Conservation (phyloP, 805 yeast genomes). For the Myxozyma mucilagina region DNA sequence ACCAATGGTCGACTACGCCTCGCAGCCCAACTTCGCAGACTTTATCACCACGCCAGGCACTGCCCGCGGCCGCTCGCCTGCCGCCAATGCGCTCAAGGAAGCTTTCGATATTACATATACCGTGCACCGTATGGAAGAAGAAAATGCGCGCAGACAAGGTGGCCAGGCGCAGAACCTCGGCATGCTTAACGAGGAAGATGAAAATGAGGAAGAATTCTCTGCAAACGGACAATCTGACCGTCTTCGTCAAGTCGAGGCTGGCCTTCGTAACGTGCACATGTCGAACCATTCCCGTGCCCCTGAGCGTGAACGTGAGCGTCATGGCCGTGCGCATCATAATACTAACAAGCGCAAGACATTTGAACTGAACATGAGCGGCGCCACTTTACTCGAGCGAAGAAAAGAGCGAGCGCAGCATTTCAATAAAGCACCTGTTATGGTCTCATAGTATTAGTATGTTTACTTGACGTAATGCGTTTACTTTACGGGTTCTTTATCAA, state of each 20-base stretch:
- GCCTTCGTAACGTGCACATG: conserved; percentile 29
- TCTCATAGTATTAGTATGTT: not conserved
- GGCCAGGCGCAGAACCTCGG: conserved; percentile 34
- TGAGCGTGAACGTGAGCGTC: not conserved
- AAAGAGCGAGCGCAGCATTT: conserved; percentile 31
- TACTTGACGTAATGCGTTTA: not conserved
- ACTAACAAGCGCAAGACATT: conserved; percentile 39
- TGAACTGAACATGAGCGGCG: conserved; percentile 63
- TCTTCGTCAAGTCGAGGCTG: conserved; percentile 30
- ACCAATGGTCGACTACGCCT: conserved; percentile 4
- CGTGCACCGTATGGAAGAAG: conserved; percentile 78
- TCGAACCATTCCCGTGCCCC: not conserved
- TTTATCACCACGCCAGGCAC: conserved; percentile 29
- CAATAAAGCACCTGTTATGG: conserved; percentile 42
- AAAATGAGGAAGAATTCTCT: conserved; percentile 37
- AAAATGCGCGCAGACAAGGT: conserved; percentile 43
- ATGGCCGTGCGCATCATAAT: not conserved
- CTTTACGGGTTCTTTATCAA: not conserved
- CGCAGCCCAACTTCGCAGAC: conserved; percentile 27
- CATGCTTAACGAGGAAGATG: conserved; percentile 44
- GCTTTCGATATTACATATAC: conserved; percentile 86
- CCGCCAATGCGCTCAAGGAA: conserved; percentile 78
- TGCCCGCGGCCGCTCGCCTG: conserved; percentile 43
- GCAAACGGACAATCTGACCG: conserved; percentile 9
- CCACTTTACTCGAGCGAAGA: conserved; percentile 62